Evolutionary conservation across 805 yeast genomes (phyloP).

Genomic region (Clavispora carvajalis): DNA sequence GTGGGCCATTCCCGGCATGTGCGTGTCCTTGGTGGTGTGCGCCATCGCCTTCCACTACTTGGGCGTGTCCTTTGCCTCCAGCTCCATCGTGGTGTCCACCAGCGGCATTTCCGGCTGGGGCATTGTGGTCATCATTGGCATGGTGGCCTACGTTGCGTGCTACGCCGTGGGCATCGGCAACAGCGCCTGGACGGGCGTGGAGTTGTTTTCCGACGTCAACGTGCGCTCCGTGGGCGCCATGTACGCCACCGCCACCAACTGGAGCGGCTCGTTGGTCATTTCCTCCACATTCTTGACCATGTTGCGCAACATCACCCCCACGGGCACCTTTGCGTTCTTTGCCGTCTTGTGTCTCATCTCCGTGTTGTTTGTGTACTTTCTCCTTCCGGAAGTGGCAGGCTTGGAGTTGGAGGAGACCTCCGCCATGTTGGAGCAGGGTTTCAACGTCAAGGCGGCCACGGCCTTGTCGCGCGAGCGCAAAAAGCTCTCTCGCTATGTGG

Average conservation of each 20-base stretch:
- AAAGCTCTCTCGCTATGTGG: slow-evolving; percentile 10
- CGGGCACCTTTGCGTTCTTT: slow-evolving; percentile 89
- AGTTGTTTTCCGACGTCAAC: slow-evolving; percentile 80
- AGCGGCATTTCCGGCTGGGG: slow-evolving; percentile 78
- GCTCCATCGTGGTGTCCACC: slow-evolving; percentile 32
- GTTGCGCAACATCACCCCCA: slow-evolving; percentile 88
- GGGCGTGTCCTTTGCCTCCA: slow-evolving; percentile 50
- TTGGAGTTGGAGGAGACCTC: slow-evolving; percentile 90
- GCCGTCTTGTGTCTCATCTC: slow-evolving; percentile 77
- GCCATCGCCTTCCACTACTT: slow-evolving; percentile 90
- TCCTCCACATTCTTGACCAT: slow-evolving; percentile 91
- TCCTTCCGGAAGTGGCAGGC: slow-evolving; percentile 90
- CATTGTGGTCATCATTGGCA: slow-evolving; percentile 73
- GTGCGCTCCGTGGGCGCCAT: slow-evolving; percentile 92
- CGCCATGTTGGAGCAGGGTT: slow-evolving; percentile 73
- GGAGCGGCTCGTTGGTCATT: slow-evolving; percentile 91
- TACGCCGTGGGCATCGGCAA: slow-evolving; percentile 96
- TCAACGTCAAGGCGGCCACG: slow-evolving; percentile 62
- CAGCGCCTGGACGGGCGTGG: slow-evolving; percentile 98
- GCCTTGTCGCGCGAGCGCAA: slow-evolving; percentile 33
- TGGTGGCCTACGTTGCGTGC: slow-evolving; percentile 82
- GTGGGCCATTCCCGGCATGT: slow-evolving; percentile 82
- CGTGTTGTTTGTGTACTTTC: slow-evolving; percentile 68
- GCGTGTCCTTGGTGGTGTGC: slow-evolving; percentile 66
- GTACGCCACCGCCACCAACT: slow-evolving; percentile 85